Evolutionary conservation across 2,329 filamentous ascomycete genomes (phyloP), one percentile per base, ranked within the genome.

Genomic region (Furcasterigmium sp.): DNA sequence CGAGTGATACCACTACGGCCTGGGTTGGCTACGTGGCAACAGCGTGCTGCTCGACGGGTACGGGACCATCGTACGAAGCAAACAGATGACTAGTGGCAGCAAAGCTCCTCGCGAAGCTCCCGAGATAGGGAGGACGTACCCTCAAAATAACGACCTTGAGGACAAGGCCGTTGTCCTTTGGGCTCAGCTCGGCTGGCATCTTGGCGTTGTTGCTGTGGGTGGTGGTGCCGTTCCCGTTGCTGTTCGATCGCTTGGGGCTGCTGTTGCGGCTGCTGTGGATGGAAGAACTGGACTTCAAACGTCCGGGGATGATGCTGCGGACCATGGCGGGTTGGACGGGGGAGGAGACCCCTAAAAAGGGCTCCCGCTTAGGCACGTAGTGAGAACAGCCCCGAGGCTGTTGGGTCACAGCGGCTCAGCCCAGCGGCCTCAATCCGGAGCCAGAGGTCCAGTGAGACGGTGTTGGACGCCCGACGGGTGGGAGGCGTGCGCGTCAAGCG

Each of bases 81-180:
- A 28, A 15, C 29, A 32, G 17, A n/a, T 32, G 29, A 15, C 9
- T 4, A 11, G 29, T 32, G 29, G 9, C 29, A 32, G 6, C n/a
- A n/a, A 21, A 34, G 34, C 30, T 13, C 15, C 7, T n/a, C 29
- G 4, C 8, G 29, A 17, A 32, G 11, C 14, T 32, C 11, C 29
- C 11, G 29, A n/a, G 10, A 25, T 2, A 21, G 43, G 37, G 37
- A 18, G 25, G 14, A 44, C 55, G 43, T 62, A 75, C 73, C 65
- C 66, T 71, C 44, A 81, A 49, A 34, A 81, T 73, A 41, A 69
- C 65, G 42, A 79, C 68, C 51, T 69, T 75, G 47, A 82, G 63
- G 43, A 67, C 61, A 52, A 82, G 64, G 23, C 75, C 76, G 7
- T 59, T 63, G 42, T 73, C 70, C 47, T 58, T 64, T 11, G 23